Conservation (phyloP, 169 alveolate genomes). For the Cryptosporidium muris region DNA sequence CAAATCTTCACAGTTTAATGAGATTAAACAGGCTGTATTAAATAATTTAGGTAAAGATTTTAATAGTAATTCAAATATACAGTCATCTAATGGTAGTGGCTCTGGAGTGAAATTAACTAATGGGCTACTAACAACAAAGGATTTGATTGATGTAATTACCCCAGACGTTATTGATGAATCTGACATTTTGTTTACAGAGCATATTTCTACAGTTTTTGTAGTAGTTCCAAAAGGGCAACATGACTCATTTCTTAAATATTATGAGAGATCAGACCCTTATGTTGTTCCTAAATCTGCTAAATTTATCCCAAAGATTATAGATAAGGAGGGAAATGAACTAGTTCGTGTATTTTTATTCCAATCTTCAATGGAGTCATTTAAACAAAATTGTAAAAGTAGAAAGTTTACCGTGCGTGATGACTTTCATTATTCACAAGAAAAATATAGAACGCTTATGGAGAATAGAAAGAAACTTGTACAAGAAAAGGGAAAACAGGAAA, state of each 20-base stretch:
- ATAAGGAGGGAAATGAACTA: constrained; percentile 81
- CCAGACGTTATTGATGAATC: constrained; percentile 83
- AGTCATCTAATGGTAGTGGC: background rate
- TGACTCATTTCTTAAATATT: constrained; percentile 76
- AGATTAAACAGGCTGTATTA: constrained; percentile 78
- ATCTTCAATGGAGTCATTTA: constrained; percentile 79
- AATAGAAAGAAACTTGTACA: constrained; percentile 82
- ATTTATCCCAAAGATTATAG: constrained; percentile 76
- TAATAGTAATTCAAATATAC: background rate
- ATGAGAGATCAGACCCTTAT: constrained; percentile 77
- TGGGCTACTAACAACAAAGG: constrained; percentile 70
- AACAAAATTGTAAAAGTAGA: constrained; percentile 77
- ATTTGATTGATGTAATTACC: constrained; percentile 84
- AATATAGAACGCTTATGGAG: constrained; percentile 79
- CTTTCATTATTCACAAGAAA: constrained; percentile 84
- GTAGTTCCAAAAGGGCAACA: constrained; percentile 81
- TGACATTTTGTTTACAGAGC: constrained; percentile 83
- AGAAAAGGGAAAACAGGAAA: constrained; percentile 85
- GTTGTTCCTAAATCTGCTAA: constrained; percentile 87
- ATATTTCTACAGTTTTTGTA: constrained; percentile 83
- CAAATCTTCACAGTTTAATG: constrained; percentile 81
- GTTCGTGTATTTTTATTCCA: constrained; percentile 83
- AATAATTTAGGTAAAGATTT: constrained; percentile 37
- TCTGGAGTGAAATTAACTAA: background rate
- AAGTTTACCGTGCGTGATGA: constrained; percentile 79